These are phyloP conservation scores for Diaporthe velutina DNA, from an alignment of 2,329 filamentous ascomycete species.

Conservation along the genomic window DNA sequence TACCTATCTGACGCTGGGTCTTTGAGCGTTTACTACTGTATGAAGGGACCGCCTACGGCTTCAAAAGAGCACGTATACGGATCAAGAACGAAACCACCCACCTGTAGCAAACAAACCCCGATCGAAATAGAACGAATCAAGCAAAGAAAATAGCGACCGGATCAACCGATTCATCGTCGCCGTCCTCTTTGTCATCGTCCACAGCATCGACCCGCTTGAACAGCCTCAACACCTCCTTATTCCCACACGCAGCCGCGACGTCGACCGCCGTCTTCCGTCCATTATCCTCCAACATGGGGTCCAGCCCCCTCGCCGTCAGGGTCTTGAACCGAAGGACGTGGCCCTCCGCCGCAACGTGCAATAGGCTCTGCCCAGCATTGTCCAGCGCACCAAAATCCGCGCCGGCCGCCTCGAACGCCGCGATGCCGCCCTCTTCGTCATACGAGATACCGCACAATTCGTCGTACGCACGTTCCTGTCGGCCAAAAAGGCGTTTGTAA, in stretches of 20 bases:
- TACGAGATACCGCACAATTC: background rate
- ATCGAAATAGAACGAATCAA: background rate
- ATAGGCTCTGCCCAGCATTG: background rate
- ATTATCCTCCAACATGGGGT: background rate
- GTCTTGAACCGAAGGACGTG: background rate
- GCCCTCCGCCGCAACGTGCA: background rate
- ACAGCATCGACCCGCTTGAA: background rate
- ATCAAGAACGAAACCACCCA: no score
- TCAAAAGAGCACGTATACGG: no score
- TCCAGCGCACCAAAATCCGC: background rate
- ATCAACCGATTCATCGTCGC: background rate
- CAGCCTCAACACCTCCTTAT: background rate
- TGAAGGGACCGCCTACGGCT: no score
- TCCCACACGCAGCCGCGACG: background rate
- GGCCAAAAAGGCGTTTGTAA: background rate
- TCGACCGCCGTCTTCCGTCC: background rate
- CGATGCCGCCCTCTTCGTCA: background rate
- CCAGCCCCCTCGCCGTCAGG: background rate
- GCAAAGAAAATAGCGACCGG: background rate
- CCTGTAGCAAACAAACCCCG: background rate
- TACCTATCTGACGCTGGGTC: no score
- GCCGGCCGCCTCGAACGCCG: slow-evolving; percentile 2
- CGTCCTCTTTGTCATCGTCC: background rate
- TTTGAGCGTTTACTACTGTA: no score
- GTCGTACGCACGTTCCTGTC: background rate